Base-by-base conservation (phyloP, 2,329 filamentous ascomycete species). In the Diplodia scrobiculata region DNA sequence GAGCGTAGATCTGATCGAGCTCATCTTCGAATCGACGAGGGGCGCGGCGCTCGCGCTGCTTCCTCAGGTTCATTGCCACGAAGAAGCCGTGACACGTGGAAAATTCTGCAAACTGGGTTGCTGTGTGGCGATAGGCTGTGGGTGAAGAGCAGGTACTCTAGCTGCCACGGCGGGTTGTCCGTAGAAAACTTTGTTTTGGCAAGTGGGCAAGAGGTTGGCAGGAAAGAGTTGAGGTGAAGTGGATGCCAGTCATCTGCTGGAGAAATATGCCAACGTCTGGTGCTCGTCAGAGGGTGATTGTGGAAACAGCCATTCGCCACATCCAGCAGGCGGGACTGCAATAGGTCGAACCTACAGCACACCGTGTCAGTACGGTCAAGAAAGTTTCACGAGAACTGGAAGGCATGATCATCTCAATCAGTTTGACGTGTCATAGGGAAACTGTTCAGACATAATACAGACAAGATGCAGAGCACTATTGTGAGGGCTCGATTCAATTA, bases 1-100 rank as follows among this genome's bases (percentile, higher is more conserved):
- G 52, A 3, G 52, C 58, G 41, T 62, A 50, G 10, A 62, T 62
- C 11, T 50, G 25, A 11, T 41, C 63, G 3, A 41, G 45, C 13
- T 48, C 41, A 4, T 66, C 27, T 17, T 45, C n/a, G n/a, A 50
- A 55, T 19, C 63, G 53, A 21, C 45, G 41, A 5, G 52, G 45
- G 21, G 52, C 13, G 13, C 63, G 53, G 21, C 53, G 63, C 21
- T 36, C 45, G 7, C 41, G 29, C 3, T 7, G 14, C 14, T 47
- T 32, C 27, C 53, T 5, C 4, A 63, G 21, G 4, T 45, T 27
- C 48, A 63, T 63, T 5, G 41, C 41, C n/a, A 41, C 6, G 38
- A 41, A 17, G 38, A 17, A 41, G 14, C 6, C n/a, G 41, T 19
- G 41, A 3, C 41, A 45, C 19, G 41, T 29, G 14, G 9, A n/a